Evolutionary conservation across 768 basidiomycete genomes (phyloP).

Genomic region (Suillus paluster): DNA sequence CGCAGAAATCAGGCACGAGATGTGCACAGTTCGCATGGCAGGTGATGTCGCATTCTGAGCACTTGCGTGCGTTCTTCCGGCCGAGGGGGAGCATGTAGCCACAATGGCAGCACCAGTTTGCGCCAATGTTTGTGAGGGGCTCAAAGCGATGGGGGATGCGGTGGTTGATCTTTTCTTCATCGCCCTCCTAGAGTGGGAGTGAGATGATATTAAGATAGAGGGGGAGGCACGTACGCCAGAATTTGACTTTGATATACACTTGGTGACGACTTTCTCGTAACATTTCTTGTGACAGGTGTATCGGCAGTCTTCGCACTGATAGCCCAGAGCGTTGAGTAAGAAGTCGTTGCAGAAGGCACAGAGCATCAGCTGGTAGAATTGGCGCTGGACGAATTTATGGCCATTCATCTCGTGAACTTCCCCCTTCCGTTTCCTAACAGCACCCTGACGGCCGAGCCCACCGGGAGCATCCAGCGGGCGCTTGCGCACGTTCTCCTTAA

Average conservation of each 20-base stretch:
- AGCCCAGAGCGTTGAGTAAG: conserved; percentile 95
- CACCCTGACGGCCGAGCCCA: conserved; percentile 96
- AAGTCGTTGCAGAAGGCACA: conserved; percentile 99
- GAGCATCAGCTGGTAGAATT: conserved; percentile 98
- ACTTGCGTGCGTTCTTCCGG: conserved; percentile 94
- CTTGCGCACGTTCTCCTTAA: conserved; percentile 97
- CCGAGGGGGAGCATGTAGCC: conserved; percentile 98
- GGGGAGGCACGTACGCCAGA: conserved; percentile 69
- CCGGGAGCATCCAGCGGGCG: conserved; percentile 91
- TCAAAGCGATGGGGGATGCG: conserved; percentile 99
- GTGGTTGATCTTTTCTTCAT: conserved; percentile 99
- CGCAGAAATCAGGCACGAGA: conserved; percentile 98
- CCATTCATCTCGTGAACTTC: conserved; percentile 99
- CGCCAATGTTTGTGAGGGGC: conserved; percentile 93
- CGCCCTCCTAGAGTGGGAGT: conserved; percentile 68
- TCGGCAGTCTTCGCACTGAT: conserved; percentile 98
- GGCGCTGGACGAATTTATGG: conserved; percentile 95
- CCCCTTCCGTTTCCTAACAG: conserved; percentile 95
- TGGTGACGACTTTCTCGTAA: conserved; percentile 98
- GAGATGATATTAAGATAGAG: background rate
- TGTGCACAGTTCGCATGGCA: conserved; percentile 98
- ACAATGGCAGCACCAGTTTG: conserved; percentile 99
- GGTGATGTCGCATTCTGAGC: conserved; percentile 94
- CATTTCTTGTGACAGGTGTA: conserved; percentile 99
- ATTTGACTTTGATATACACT: conserved; percentile 97